Conservation (phyloP, 192 early-diverging fungal genomes). For the Mortierella alpina region DNA sequence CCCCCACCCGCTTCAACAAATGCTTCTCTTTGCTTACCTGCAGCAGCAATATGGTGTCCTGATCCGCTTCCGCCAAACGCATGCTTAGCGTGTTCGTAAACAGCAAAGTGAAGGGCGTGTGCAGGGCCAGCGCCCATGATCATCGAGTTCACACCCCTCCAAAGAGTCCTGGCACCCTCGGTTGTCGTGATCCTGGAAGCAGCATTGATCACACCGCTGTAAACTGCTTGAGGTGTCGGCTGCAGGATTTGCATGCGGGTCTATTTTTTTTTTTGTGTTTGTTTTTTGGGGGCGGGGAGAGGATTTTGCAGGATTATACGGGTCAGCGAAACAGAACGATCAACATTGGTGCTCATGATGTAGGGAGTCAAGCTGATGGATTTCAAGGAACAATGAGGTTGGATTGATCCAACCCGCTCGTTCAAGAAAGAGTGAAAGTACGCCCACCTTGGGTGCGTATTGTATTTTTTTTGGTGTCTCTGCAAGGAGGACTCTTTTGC, state of each 20-base stretch:
- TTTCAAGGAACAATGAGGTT: not conserved
- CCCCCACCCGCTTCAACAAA: not conserved
- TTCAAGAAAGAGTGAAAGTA: not conserved
- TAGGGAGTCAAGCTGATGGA: too few relatives aligned
- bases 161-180: conserved; percentile 83
- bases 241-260: conserved; percentile 93
- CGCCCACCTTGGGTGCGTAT: too few relatives aligned
- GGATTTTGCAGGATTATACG: not conserved
- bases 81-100: conserved; percentile 92
- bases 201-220: conserved; percentile 79
- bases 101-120: conserved; percentile 95
- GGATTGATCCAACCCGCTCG: not conserved
- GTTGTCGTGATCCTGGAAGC: conserved; percentile 77
- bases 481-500: not conserved
- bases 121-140: conserved; percentile 94
- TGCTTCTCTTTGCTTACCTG: conserved; percentile 54
- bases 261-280: conserved; percentile 46
- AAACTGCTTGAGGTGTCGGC: conserved; percentile 73
- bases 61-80: conserved; percentile 68
- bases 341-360: too few relatives aligned
- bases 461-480: not conserved
- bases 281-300: too few relatives aligned
- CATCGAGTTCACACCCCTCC: conserved; percentile 94
- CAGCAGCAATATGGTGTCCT: conserved; percentile 70
- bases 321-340: not conserved